Evolutionary conservation across 106 monocot species (phyloP).

Genomic region (Posidonia australis): DNA sequence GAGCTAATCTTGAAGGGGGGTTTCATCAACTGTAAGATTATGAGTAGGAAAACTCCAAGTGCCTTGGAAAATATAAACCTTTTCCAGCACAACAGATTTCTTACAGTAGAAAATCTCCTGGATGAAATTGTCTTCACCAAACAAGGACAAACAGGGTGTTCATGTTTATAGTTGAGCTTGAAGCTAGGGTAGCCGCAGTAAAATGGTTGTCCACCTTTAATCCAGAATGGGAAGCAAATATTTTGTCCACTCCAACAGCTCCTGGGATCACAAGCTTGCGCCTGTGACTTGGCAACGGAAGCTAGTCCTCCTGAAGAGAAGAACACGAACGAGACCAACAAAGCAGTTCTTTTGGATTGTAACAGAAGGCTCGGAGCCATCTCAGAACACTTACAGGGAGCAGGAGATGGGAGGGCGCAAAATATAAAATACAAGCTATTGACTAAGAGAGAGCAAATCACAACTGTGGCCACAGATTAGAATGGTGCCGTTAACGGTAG

Average conservation of each 20-base stretch:
- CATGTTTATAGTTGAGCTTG: not conserved
- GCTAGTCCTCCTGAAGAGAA: not conserved
- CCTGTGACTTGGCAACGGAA: not conserved
- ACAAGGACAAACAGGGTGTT: not conserved
- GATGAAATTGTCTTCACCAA: not conserved
- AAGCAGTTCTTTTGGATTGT: too few species aligned
- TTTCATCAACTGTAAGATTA: not conserved
- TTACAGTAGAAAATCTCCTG: not conserved
- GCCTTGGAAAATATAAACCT: not conserved
- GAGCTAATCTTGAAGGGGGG: not conserved
- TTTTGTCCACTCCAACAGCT: not conserved
- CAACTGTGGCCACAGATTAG: too few species aligned
- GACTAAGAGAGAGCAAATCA: too few species aligned
- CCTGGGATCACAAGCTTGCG: not conserved
- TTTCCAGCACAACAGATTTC: not conserved
- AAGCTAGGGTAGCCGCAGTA: not conserved
- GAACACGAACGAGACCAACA: too few species aligned
- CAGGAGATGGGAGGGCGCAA: too few species aligned
- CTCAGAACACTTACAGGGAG: too few species aligned
- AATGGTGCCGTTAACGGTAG: too few species aligned
- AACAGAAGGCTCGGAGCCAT: too few species aligned
- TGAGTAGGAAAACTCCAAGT: not conserved
- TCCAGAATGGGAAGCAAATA: not conserved
- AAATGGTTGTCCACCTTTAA: not conserved
- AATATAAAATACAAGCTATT: too few species aligned